phyloP scores from a whole-genome alignment of 228 moss, liverwort and hornwort species.

The Sphagnum magellanicum region DNA sequence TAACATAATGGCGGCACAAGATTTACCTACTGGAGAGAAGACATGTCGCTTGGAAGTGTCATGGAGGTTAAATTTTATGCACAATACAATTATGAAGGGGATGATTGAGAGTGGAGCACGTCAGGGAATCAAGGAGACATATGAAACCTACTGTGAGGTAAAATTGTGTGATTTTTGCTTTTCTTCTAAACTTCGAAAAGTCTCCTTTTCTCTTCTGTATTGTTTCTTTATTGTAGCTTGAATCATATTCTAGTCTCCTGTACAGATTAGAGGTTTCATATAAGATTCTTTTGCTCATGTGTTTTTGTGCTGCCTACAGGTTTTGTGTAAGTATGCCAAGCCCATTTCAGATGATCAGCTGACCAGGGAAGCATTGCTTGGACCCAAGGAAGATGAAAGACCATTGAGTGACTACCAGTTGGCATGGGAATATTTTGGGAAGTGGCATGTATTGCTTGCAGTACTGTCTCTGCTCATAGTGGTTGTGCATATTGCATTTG shows the following conservation, averaged over 20 bases:
- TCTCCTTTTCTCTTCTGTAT: too few species aligned
- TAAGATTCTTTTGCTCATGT: background rate
- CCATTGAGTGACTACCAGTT: slow-evolving; percentile 76
- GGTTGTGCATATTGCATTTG: slow-evolving; percentile 53
- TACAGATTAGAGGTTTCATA: background rate
- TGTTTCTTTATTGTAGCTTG: too few species aligned
- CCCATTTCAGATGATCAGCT: slow-evolving; percentile 15
- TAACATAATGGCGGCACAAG: slow-evolving; percentile 41
- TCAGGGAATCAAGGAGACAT: slow-evolving; percentile 68
- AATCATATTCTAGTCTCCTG: background rate
- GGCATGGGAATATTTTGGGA: slow-evolving; percentile 70
- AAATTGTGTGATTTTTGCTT: too few species aligned
- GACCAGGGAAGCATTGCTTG: slow-evolving; percentile 7
- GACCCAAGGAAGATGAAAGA: slow-evolving; percentile 21
- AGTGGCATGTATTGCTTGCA: slow-evolving; percentile 62
- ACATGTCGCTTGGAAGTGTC: slow-evolving; percentile 56
- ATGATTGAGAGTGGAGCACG: slow-evolving; percentile 70
- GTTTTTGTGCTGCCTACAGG: slow-evolving; percentile 9
- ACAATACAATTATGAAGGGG: slow-evolving; percentile 54
- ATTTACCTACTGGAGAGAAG: slow-evolving; percentile 37
- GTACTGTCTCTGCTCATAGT: slow-evolving; percentile 41
- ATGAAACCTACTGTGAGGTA: slow-evolving; percentile 32
- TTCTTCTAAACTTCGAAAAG: too few species aligned
- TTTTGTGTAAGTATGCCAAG: slow-evolving; percentile 37
- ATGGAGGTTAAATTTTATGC: slow-evolving; percentile 65